phyloP scores from a whole-genome alignment of 176 grass and related monocot species.

The Saccharum officinarum region DNA sequence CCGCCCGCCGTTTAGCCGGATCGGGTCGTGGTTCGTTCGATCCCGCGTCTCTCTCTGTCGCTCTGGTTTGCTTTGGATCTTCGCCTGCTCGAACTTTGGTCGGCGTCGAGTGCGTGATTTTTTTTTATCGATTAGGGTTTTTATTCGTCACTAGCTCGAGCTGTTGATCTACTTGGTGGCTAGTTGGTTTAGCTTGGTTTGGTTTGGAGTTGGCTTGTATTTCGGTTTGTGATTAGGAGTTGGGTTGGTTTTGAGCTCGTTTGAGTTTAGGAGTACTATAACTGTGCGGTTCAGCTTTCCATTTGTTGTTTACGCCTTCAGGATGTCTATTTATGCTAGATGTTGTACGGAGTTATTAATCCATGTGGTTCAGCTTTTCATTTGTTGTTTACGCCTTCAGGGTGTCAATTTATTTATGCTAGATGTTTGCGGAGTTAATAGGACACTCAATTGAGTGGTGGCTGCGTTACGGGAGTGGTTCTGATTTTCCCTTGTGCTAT shows the following conservation, averaged over 20 bases:
- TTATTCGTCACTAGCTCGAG: background rate
- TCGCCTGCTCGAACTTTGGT: background rate
- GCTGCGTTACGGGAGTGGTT: background rate
- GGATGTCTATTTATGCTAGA: background rate
- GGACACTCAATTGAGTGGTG: background rate
- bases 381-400: background rate
- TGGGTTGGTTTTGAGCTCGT: constrained; percentile 1
- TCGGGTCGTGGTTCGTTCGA: constrained; percentile 10
- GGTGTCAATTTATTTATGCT: background rate
- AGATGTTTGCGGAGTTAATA: background rate
- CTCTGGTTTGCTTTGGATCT: background rate
- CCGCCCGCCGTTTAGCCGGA: background rate
- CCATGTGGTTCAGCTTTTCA: background rate
- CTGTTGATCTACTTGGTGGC: constrained; percentile 24
- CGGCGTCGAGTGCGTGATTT: background rate
- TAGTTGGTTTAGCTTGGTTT: background rate
- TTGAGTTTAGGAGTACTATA: background rate
- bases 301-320: background rate
- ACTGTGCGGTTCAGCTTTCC: background rate
- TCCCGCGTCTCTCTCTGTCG: background rate
- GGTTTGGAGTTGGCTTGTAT: background rate
- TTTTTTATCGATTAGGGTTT: background rate
- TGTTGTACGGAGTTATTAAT: background rate
- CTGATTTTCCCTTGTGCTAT: background rate
- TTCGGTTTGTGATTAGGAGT: background rate